Evolutionary conservation across 306 rosid species (phyloP).

Genomic region (Sindora glabra): DNA sequence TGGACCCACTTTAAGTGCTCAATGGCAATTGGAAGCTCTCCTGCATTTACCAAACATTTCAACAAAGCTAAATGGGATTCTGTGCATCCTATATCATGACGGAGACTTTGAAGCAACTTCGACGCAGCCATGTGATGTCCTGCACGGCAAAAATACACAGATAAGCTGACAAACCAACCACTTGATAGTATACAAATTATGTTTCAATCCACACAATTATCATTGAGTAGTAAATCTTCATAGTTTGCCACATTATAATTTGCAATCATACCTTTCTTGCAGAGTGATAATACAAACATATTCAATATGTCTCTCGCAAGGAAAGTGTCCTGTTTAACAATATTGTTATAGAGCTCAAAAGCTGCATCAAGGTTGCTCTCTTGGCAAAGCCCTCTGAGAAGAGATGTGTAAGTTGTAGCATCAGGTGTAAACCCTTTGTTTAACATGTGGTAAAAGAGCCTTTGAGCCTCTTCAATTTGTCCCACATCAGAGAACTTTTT

Average conservation of each 20-base stretch:
- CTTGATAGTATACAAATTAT: neutral
- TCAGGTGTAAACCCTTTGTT: slow-evolving; percentile 57
- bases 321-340: slow-evolving; percentile 43
- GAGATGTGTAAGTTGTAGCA: slow-evolving; percentile 43
- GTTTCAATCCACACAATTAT: too few relatives aligned
- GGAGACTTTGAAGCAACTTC: slow-evolving; percentile 47
- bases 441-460: slow-evolving; percentile 63
- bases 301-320: slow-evolving; percentile 49
- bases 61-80: slow-evolving; percentile 55
- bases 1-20: slow-evolving; percentile 55
- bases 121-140: slow-evolving; percentile 63
- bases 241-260: neutral
- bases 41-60: slow-evolving; percentile 55
- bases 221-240: too few relatives aligned
- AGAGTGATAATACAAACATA: slow-evolving; percentile 40
- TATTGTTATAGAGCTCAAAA: slow-evolving; percentile 50
- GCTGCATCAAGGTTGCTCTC: slow-evolving; percentile 58
- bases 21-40: slow-evolving; percentile 44
- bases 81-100: slow-evolving; percentile 24
- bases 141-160: slow-evolving; percentile 26
- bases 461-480: slow-evolving; percentile 63
- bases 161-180: slow-evolving; percentile 1
- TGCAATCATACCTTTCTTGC: slow-evolving; percentile 50
- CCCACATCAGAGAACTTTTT: slow-evolving; percentile 60
- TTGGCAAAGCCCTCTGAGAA: slow-evolving; percentile 70